Percentiles rank a stretch among this genome's conserved stretches.
Conservation (phyloP, 2,329 filamentous ascomycete species). For the Pseudopithomyces maydicus region DNA sequence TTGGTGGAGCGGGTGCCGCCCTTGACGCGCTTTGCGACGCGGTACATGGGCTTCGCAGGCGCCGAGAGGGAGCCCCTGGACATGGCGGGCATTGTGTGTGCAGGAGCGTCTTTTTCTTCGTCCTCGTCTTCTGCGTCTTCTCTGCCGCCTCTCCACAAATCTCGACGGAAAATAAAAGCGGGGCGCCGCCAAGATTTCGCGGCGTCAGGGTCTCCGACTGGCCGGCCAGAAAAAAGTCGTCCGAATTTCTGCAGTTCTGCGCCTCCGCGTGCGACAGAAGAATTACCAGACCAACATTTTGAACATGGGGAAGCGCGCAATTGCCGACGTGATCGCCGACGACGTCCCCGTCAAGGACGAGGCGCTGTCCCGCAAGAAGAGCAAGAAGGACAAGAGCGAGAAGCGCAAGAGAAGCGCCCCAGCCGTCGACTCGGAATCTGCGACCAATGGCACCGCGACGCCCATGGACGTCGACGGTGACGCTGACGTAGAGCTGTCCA, state of each 20-base stretch:
- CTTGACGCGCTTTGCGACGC: slow-evolving; percentile 68
- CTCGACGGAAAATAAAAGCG: neutral
- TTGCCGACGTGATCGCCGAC: slow-evolving; percentile 35
- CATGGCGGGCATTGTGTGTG: slow-evolving; percentile 48
- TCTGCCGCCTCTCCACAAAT: neutral
- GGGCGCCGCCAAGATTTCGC: slow-evolving; percentile 18
- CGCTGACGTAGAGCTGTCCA: slow-evolving; percentile 42
- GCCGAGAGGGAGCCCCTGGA: slow-evolving; percentile 38
- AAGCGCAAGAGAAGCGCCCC: slow-evolving; percentile 27
- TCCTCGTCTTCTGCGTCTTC: neutral
- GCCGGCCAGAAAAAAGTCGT: slow-evolving; percentile 14
- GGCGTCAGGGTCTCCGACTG: slow-evolving; percentile 5
- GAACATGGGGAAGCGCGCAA: slow-evolving; percentile 44
- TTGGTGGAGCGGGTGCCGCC: slow-evolving; percentile 75
- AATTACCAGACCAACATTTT: neutral
- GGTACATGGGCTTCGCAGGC: slow-evolving; percentile 29
- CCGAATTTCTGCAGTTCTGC: slow-evolving; percentile 7
- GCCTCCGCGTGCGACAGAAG: neutral
- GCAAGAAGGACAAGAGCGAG: slow-evolving; percentile 42
- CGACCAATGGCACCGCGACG: slow-evolving; percentile 18
- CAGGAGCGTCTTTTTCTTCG: neutral
- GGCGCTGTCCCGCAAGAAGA: slow-evolving; percentile 43
- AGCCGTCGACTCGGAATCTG: slow-evolving; percentile 20
- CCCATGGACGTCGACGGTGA: slow-evolving; percentile 20
- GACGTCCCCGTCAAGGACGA: slow-evolving; percentile 27